Evolutionary conservation across 139 green algal genomes (phyloP).

Genomic region (Chlamydomonas eustigma): DNA sequence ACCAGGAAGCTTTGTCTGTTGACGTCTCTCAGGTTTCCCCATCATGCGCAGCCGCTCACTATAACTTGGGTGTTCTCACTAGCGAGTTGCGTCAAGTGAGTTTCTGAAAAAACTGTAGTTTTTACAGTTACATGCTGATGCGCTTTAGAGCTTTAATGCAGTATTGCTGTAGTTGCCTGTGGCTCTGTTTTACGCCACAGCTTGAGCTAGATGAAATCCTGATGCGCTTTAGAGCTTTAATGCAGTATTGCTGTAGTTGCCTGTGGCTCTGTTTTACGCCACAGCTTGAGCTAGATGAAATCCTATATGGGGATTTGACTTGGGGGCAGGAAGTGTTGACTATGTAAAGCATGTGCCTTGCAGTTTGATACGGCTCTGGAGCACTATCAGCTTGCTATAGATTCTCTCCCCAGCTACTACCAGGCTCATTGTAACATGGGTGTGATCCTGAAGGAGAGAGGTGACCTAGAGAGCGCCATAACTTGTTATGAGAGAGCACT

Average conservation of each 20-base stretch:
- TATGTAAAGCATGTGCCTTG: too few relatives aligned
- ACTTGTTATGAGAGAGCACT: slow-evolving; percentile 77
- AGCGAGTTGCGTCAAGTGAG: slow-evolving; percentile 57
- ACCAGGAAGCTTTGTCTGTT: too few relatives aligned
- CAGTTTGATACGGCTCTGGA: slow-evolving; percentile 25
- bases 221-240: too few relatives aligned
- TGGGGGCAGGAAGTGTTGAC: too few relatives aligned
- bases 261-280: too few relatives aligned
- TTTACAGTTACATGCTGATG: not conserved
- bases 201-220: too few relatives aligned
- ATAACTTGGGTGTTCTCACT: slow-evolving; percentile 92
- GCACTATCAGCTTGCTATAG: slow-evolving; percentile 34
- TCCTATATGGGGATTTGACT: too few relatives aligned
- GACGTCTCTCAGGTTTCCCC: slow-evolving; percentile 44
- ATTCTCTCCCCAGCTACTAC: slow-evolving; percentile 55
- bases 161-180: too few relatives aligned
- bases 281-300: too few relatives aligned
- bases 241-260: too few relatives aligned
- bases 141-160: not conserved
- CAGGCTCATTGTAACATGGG: slow-evolving; percentile 89
- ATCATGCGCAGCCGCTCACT: slow-evolving; percentile 71
- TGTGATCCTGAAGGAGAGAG: slow-evolving; percentile 68
- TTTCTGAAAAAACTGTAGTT: not conserved
- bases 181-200: too few relatives aligned
- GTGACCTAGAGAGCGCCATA: slow-evolving; percentile 70